Conservation (phyloP, 148 eudicot species). For the Diospyros lotus region DNA sequence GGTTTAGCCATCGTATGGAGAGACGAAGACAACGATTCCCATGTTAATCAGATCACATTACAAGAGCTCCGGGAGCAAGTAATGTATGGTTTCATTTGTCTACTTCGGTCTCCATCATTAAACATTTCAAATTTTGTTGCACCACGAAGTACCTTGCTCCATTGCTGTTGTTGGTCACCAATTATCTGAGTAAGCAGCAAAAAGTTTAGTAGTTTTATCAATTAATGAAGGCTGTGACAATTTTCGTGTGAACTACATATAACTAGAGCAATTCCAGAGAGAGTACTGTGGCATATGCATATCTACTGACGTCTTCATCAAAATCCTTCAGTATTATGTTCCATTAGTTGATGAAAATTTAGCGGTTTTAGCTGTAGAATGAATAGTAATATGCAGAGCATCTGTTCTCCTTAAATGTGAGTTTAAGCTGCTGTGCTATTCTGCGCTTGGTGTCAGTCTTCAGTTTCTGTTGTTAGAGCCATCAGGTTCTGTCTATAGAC, state of each 20-base stretch:
- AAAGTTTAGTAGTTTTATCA: too few species aligned
- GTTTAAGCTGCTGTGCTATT: too few species aligned
- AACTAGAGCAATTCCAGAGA: neutral
- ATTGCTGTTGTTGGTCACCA: neutral
- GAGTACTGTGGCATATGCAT: neutral
- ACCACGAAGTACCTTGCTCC: neutral
- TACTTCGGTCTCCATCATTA: neutral
- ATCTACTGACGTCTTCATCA: neutral
- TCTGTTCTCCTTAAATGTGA: too few species aligned
- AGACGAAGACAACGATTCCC: conserved; percentile 54
- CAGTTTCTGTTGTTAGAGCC: too few species aligned
- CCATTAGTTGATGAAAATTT: too few species aligned
- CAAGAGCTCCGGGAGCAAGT: conserved; percentile 75
- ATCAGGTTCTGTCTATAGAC: too few species aligned
- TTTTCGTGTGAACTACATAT: neutral
- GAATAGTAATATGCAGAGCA: too few species aligned
- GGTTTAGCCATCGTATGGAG: conserved; percentile 75
- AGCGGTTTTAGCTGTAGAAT: neutral
- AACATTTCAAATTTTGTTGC: neutral
- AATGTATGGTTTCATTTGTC: conserved; percentile 40
- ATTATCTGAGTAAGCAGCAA: too few species aligned
- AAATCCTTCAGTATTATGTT: neutral
- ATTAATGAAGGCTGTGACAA: neutral
- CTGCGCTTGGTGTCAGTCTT: too few species aligned
- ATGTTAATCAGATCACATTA: conserved; percentile 49